A percentile compares a stretch with the other conserved stretches of the same genome.
phyloP scores from a whole-genome alignment of 1,284 basidiomycete species.

The Ganoderma resinaceum region DNA sequence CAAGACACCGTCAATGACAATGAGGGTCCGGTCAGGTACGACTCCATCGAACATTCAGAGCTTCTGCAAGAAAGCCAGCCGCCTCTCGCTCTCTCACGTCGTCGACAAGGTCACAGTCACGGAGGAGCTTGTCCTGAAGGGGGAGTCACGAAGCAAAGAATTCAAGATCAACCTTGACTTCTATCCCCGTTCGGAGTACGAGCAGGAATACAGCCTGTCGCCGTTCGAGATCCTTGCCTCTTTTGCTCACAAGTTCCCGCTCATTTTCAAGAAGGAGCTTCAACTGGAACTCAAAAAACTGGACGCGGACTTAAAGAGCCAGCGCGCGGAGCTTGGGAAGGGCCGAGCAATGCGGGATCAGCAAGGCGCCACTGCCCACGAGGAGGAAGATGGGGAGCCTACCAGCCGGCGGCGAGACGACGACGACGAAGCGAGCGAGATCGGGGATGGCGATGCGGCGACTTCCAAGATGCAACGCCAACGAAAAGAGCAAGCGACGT shows the following conservation, averaged over 20 bases:
- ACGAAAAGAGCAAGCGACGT: slow-evolving; percentile 58
- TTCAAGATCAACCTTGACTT: slow-evolving; percentile 88
- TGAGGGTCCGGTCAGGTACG: slow-evolving; percentile 70
- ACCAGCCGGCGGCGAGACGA: slow-evolving; percentile 49
- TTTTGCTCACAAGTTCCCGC: slow-evolving; percentile 83
- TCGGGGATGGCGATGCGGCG: slow-evolving; percentile 42
- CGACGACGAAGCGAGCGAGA: slow-evolving; percentile 51
- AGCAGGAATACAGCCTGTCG: slow-evolving; percentile 84
- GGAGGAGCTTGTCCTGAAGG: slow-evolving; percentile 79
- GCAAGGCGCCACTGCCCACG: slow-evolving; percentile 48
- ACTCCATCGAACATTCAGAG: slow-evolving; percentile 66
- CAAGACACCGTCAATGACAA: slow-evolving; percentile 98
- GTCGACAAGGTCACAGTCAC: slow-evolving; percentile 87
- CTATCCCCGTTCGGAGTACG: slow-evolving; percentile 89
- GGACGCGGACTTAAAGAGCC: slow-evolving; percentile 81
- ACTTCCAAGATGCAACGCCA: slow-evolving; percentile 55
- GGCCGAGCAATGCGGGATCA: slow-evolving; percentile 65
- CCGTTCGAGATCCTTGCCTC: slow-evolving; percentile 78
- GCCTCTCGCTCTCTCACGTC: slow-evolving; percentile 89
- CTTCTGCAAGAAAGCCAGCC: slow-evolving; percentile 93
- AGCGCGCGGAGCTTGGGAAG: slow-evolving; percentile 85
- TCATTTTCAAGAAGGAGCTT: slow-evolving; percentile 89
- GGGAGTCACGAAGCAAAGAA: slow-evolving; percentile 76
- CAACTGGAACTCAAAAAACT: slow-evolving; percentile 87
- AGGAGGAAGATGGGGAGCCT: slow-evolving; percentile 71